Evolutionary conservation across 2,329 filamentous ascomycete species (phyloP), one percentile per base, ranked within the genome.

Genomic region (Fusarium kyushuense): DNA sequence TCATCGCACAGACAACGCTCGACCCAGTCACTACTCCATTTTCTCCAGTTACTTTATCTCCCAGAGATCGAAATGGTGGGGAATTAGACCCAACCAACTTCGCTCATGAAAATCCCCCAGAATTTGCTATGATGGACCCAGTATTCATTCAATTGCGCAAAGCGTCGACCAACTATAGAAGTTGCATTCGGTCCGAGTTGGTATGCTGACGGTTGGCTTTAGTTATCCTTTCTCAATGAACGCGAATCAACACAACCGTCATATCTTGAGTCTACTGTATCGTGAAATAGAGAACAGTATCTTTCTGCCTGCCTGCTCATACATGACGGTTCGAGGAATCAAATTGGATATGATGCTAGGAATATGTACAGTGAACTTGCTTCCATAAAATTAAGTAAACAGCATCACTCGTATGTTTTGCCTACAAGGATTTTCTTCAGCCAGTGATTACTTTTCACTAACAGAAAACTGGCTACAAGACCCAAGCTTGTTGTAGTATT

Each of bases 41-140:
- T 49, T 63, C 58, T 63, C 58, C 58, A 63, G 23, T 30, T 46
- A 52, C 58, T 64, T 46, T 48, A 64, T 67, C 52, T 69, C 42
- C 27, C 33, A 43, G 23, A 38, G 58, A 27, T 69, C 62, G 13
- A 54, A n/a, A 55, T 60, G 52, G 45, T 64, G 54, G 41, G 52
- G 61, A 40, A 67, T 30, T 67, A 14, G 38, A 12, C 53, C 54
- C n/a, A 58, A 42, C 64, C 58, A 63, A 69, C 42, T 33, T n/a
- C n/a, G 25, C 23, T 35, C 43, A 46, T 42, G 25, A 42, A 64
- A 64, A 64, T 41, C 51, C 59, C 52, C 59, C 61, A 64, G 61
- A 19, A 58, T 41, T 47, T 27, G 51, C 21, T 30, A 46, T 41
- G 29, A 29, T 23, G 40, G 61, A 64, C 61, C 61, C 61, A 64